Evolutionary conservation across 2,329 filamentous ascomycete genomes (phyloP), one percentile per base, ranked within the genome.

Genomic region (Meredithiella fracta): DNA sequence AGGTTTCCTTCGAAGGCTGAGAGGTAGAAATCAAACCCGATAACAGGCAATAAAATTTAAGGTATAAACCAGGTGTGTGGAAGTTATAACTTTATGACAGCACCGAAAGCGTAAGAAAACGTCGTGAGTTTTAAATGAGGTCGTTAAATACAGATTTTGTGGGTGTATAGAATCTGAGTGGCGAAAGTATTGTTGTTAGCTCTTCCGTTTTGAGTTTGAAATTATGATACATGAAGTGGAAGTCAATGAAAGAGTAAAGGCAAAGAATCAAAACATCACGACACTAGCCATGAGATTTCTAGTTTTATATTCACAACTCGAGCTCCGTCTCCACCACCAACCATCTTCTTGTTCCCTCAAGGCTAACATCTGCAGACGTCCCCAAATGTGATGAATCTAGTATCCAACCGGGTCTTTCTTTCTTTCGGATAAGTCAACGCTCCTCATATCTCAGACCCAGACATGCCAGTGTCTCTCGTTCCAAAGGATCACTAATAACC

Each of bases 91-190:
- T 31, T 29, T 17, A 52, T 3, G 9, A 22, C 50, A 31, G 50
- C 50, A 52, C 50, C 50, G 31, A 52, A 38, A 52, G 31, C 50
- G 31, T 40, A 52, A 23, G 11, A 34, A 34, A 49, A 15, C 14
- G 17, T 6, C n/a, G 17, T 8, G 20, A 44, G 40, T n/a, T 44
- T n/a, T n/a, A 17, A 7, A 38, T n/a, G 3, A 17, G 14, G 40
- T 44, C 8, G 4, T n/a, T 7, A 22, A 44, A 20, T 44, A 44
- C 2, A 2, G 20, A n/a, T 44, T 2, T 34, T 11, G 29, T 11
- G 29, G 29, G 5, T 34, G 29, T 5, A 11, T 34, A 34, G 29
- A 34, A 34, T 34, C 29, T 34, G 29, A 11, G 5, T 11, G 11
- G 11, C 5, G 11, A 5, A 34, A 5, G 11, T 11, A 34, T 11